Evolutionary conservation across 306 rosid genomes (phyloP).

Genomic region (Casuarina glauca): DNA sequence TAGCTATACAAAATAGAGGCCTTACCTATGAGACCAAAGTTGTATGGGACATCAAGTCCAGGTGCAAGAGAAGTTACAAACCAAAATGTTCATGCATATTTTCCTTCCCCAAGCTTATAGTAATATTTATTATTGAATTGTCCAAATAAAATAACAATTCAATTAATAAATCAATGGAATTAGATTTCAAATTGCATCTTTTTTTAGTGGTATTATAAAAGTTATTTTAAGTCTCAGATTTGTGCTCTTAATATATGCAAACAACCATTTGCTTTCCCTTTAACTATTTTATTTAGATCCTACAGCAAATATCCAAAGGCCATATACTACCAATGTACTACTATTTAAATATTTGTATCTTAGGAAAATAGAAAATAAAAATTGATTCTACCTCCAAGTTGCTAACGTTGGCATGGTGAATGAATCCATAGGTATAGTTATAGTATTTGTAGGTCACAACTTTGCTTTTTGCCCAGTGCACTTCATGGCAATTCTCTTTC

Average conservation of each 20-base stretch:
- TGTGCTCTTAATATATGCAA: too few relatives aligned
- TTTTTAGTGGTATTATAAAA: too few relatives aligned
- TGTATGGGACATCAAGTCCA: slow-evolving; percentile 52
- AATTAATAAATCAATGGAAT: background rate
- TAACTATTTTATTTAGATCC: too few relatives aligned
- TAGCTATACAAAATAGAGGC: too few relatives aligned
- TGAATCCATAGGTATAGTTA: slow-evolving; percentile 80
- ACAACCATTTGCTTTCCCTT: too few relatives aligned
- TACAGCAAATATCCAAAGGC: too few relatives aligned
- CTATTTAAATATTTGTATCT: too few relatives aligned
- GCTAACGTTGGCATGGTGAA: slow-evolving; percentile 65
- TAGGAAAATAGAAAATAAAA: background rate
- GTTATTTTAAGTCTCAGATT: too few relatives aligned
- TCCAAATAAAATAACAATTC: background rate
- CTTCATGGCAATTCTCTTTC: slow-evolving; percentile 45
- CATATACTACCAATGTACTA: too few relatives aligned
- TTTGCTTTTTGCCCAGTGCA: slow-evolving; percentile 43
- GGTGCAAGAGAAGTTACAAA: slow-evolving; percentile 47
- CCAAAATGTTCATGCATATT: slow-evolving; percentile 44
- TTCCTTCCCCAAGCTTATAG: slow-evolving; percentile 42
- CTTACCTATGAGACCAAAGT: slow-evolving; percentile 53
- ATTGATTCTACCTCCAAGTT: slow-evolving; percentile 53
- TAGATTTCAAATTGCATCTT: background rate
- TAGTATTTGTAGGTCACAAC: slow-evolving; percentile 53
- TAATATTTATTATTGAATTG: slow-evolving; percentile 48